phyloP scores from a whole-genome alignment of 108 stramenopile species.

The Seminavis robusta region DNA sequence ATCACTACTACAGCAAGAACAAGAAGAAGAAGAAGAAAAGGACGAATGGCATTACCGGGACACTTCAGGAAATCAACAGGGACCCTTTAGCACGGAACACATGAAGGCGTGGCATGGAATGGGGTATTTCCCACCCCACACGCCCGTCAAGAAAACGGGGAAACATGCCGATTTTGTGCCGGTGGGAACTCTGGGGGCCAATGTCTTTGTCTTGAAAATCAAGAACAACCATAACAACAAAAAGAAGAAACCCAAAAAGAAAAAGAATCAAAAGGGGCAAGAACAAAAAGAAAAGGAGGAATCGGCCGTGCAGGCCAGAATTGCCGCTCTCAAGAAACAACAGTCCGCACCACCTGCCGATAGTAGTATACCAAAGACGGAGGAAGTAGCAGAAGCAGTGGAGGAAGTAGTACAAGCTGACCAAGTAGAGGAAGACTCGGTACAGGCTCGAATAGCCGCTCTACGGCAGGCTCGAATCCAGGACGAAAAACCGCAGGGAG shows the following conservation, averaged over 20 bases:
- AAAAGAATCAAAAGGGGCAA: not conserved
- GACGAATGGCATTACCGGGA: slow-evolving; percentile 66
- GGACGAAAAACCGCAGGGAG: not conserved
- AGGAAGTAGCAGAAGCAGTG: not conserved
- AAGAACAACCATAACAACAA: slow-evolving; percentile 16
- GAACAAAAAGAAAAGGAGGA: not conserved
- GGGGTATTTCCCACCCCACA: slow-evolving; percentile 52
- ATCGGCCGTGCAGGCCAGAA: slow-evolving; percentile 22
- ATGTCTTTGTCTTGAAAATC: too few species aligned
- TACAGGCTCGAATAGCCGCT: slow-evolving; percentile 20
- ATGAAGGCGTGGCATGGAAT: slow-evolving; percentile 62
- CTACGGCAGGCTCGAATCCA: slow-evolving; percentile 4
- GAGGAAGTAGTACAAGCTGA: not conserved
- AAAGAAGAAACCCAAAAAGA: not conserved
- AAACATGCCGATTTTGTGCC: slow-evolving; percentile 18
- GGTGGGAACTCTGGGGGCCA: slow-evolving; percentile 1
- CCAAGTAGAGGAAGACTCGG: too few species aligned
- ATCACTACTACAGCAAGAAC: too few species aligned
- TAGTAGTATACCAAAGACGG: too few species aligned
- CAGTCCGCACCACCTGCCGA: too few species aligned
- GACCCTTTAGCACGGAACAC: slow-evolving; percentile 58
- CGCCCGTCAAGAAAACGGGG: slow-evolving; percentile 23
- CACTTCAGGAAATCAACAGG: slow-evolving; percentile 57
- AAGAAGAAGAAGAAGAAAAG: slow-evolving; percentile 23
- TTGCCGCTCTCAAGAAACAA: slow-evolving; percentile 25